Conservation (phyloP, 169 alveolate species). For the Plasmodium gallinaceum region DNA sequence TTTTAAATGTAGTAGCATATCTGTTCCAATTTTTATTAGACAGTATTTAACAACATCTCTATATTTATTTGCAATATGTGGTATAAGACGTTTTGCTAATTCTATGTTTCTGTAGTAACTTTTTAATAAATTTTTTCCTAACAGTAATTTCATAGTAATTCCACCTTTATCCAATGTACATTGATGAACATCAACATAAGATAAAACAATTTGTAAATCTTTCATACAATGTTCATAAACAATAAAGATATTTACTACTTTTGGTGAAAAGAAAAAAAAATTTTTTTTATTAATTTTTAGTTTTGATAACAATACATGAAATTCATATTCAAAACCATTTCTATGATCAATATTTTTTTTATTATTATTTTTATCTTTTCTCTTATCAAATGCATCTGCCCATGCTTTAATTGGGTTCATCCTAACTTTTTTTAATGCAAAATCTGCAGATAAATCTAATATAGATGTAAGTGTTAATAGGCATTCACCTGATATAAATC, state of each 20-base stretch:
- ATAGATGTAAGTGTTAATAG: constrained; percentile 83
- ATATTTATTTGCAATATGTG: constrained; percentile 67
- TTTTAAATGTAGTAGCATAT: constrained; percentile 74
- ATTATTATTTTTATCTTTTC: constrained; percentile 46
- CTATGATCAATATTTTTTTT: constrained; percentile 46
- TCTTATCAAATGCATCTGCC: constrained; percentile 76
- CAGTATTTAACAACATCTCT: constrained; percentile 75
- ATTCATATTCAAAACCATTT: constrained; percentile 77
- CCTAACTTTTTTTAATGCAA: constrained; percentile 86
- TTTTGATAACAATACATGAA: constrained; percentile 52
- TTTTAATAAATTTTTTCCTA: constrained; percentile 81
- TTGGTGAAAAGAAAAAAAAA: constrained; percentile 38
- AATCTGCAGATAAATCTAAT: constrained; percentile 85
- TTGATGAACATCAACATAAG: constrained; percentile 90
- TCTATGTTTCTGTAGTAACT: constrained; percentile 73
- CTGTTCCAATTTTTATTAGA: constrained; percentile 73
- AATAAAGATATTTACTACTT: constrained; percentile 68
- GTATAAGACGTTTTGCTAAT: constrained; percentile 69
- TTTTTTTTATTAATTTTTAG: constrained; percentile 42
- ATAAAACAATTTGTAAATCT: constrained; percentile 85
- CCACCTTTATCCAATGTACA: constrained; percentile 86
- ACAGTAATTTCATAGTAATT: constrained; percentile 79
- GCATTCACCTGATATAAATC: constrained; percentile 87
- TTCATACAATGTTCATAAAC: constrained; percentile 76
- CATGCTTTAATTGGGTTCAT: constrained; percentile 87